phyloP scores from a whole-genome alignment of 2,329 filamentous ascomycete species.

The Neofusicoccum kwambonambiense region DNA sequence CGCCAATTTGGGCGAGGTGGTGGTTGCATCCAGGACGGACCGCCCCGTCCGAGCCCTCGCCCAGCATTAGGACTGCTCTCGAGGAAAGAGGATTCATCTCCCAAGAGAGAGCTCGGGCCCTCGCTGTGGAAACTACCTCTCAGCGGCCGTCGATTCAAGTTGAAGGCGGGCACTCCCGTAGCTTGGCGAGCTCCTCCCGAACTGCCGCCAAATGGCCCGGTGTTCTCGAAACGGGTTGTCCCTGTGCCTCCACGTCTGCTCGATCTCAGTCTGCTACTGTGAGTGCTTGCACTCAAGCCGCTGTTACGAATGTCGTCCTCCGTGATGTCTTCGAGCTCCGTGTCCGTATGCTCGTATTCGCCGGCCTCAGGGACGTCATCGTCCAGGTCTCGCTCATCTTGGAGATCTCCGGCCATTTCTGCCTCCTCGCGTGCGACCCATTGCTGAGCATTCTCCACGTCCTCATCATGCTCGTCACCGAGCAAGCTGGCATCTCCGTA shows the following conservation, averaged over 20 bases:
- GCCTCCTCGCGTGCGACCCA: constrained; percentile 47
- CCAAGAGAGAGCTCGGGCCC: constrained; percentile 13
- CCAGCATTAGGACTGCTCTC: constrained; percentile 10
- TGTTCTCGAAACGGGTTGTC: not conserved
- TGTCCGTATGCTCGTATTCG: constrained; percentile 56
- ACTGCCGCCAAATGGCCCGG: not conserved
- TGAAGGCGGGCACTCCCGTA: constrained; percentile 7
- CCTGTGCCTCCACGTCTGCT: not conserved
- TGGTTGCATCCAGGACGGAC: constrained; percentile 16
- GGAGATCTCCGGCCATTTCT: constrained; percentile 46
- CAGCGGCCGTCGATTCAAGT: constrained; percentile 1
- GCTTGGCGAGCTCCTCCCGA: constrained; percentile 4
- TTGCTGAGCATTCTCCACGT: constrained; percentile 27
- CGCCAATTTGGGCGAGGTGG: constrained; percentile 9
- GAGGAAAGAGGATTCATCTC: constrained; percentile 10
- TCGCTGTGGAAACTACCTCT: constrained; percentile 15
- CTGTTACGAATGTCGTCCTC: constrained; percentile 21
- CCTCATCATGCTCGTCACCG: constrained; percentile 26
- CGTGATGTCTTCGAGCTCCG: constrained; percentile 43
- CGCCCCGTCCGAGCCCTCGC: not conserved
- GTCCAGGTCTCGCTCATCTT: constrained; percentile 49
- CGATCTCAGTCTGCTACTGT: not conserved
- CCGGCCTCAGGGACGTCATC: constrained; percentile 53
- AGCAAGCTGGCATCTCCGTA: constrained; percentile 48
- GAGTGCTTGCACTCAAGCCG: not conserved